Evolutionary conservation across 768 basidiomycete genomes (phyloP), one percentile per base, ranked within the genome.

Genomic region (Leccinum arenicola): DNA sequence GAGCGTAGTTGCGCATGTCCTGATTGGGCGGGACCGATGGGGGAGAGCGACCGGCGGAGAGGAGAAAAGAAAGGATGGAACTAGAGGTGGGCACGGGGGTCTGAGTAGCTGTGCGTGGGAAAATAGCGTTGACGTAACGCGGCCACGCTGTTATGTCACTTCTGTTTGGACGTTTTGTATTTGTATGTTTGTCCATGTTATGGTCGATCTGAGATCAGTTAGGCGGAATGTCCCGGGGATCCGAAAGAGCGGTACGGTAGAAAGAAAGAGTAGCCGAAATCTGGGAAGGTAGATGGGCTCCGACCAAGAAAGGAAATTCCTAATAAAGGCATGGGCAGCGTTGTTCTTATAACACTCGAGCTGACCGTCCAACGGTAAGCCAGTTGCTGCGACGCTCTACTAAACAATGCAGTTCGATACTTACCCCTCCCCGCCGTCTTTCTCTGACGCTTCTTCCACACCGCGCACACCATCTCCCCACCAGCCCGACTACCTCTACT

Each of bases 401-500:
- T 29, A 52, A 43, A 43, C 21, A 61, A 81, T 81, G 80, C 80
- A 81, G 68, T 89, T 87, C 73, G 85, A 87, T 76, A 72, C 77
- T 7, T 88, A 85, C 74, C 75, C 82, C 53, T 79, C 73, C 35
- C 70, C 71, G 43, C 66, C 71, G 33, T 63, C 84, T 64, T 86
- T 85, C 77, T 84, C 85, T 57, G 84, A 87, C 76, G 81, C 84
- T 61, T 87, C 83, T 53, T 78, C 87, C 48, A 78, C 82, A 1
- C 89, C 89, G 2, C 82, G 88, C 56, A 91, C 89, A 0, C 89
- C 89, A 0, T 90, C 89, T 1, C 89, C 89, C 21, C 77, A 74
- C 49, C 68, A 74, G 15, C 62, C 73, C 63, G 75, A 78, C 65
- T 66, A 78, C 61, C 56, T 73, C 45, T 67, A 65, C 27, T 54